Evolutionary conservation across 495 filamentous ascomycete species (phyloP).

Genomic region (Cercophora sp.): DNA sequence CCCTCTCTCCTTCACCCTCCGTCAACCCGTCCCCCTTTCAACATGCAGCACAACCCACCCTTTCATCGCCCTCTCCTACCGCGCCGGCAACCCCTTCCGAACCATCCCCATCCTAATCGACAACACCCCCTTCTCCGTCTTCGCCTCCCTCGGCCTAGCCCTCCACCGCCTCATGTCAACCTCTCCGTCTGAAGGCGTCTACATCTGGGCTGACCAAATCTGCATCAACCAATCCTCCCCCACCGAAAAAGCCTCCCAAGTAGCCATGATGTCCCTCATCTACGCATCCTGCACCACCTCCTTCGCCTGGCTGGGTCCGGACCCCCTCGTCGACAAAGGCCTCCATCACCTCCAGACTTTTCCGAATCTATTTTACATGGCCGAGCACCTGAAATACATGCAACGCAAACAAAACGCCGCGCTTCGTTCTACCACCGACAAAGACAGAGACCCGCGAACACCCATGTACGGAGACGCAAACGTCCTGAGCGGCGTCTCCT

Average conservation of each 20-base stretch:
- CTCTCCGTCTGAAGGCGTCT: no score
- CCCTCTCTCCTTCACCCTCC: neutral
- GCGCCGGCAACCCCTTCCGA: conserved; percentile 6
- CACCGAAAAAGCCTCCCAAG: conserved; percentile 20
- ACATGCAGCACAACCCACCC: neutral
- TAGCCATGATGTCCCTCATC: conserved; percentile 18
- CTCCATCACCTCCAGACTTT: neutral
- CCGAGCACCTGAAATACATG: neutral
- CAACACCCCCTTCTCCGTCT: neutral
- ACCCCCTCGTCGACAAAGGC: neutral
- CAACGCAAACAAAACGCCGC: neutral
- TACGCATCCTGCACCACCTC: conserved; percentile 14
- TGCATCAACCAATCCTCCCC: conserved; percentile 27
- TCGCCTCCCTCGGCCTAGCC: neutral
- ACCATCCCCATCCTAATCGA: conserved; percentile 1
- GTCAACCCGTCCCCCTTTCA: neutral
- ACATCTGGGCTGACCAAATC: conserved; percentile 24
- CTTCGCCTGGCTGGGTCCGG: conserved; percentile 18
- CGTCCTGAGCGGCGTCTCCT: neutral
- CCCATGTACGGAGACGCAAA: neutral
- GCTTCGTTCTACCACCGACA: neutral
- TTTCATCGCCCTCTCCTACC: conserved; percentile 2
- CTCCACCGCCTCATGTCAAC: neutral
- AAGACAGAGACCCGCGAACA: neutral
- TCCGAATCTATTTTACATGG: no score